phyloP scores from a whole-genome alignment of 1,284 basidiomycete genomes.

The Pseudozyma thailandica region DNA sequence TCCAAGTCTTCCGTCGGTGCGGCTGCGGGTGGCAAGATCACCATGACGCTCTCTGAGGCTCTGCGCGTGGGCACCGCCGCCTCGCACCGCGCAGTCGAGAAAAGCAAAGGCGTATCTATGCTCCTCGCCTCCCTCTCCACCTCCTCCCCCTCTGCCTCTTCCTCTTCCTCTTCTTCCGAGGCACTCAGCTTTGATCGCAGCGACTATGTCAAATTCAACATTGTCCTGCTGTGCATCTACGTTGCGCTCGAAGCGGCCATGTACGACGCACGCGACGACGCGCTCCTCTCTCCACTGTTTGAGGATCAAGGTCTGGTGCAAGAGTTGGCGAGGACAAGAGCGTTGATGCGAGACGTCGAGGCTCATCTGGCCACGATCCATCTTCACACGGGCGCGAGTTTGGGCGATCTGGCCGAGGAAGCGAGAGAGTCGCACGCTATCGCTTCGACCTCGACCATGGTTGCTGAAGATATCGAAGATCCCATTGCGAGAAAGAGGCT shows the following conservation, averaged over 20 bases:
- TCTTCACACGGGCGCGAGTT: constrained; percentile 16
- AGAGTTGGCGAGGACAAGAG: constrained; percentile 13
- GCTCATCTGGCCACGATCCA: constrained; percentile 27
- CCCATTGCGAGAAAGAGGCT: neutral
- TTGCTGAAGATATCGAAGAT: constrained; percentile 9
- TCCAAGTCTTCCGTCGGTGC: neutral
- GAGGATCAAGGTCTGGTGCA: constrained; percentile 11
- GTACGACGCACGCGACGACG: neutral
- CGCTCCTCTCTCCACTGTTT: constrained; percentile 10
- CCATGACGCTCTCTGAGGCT: constrained; percentile 23
- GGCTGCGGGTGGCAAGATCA: too few relatives aligned
- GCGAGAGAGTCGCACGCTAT: constrained; percentile 5
- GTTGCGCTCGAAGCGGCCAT: constrained; percentile 19
- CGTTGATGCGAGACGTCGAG: constrained; percentile 21
- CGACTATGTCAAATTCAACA: constrained; percentile 53
- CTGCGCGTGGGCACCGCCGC: constrained; percentile 34
- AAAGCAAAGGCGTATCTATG: constrained; percentile 37
- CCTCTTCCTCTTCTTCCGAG: neutral
- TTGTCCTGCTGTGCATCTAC: constrained; percentile 55
- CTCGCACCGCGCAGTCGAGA: constrained; percentile 45
- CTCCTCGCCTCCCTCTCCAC: constrained; percentile 25
- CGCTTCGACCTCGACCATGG: neutral
- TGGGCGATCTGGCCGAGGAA: constrained; percentile 23
- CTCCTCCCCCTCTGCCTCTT: constrained; percentile 3
- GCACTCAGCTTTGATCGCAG: constrained; percentile 24